Base-by-base conservation (phyloP, 2,329 filamentous ascomycete genomes). In the Diaporthe sp. region DNA sequence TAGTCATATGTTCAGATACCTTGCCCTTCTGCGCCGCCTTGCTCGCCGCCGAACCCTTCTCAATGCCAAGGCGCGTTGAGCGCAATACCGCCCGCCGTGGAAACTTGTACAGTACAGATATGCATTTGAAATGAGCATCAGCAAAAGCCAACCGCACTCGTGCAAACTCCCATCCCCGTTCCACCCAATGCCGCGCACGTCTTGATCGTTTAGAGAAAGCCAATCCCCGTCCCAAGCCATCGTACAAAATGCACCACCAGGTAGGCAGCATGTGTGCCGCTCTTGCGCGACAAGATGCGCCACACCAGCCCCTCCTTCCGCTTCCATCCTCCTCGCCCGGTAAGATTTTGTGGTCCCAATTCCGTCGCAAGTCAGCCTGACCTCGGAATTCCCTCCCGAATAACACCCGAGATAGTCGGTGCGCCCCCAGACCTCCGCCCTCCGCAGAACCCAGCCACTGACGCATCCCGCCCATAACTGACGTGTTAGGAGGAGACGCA, bases 81-180 rank as follows among this genome's bases (percentile, higher is more conserved):
- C 71, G 58, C 58, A 58, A 60, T 76, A 47, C 44, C 31, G 51
- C 51, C 60, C 49, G 58, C 55, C 44, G 60, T 65, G 49, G 55
- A 34, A 68, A 73, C 58, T 72, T 6, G 58, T 72, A 76, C 72
- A 75, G 55, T 72, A 76, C 72, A 75, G 55, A 63, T 42, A 53
- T 67, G 60, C 44, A 44, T 63, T 55, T 63, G 53, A 55, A 75
- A 75, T 51, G 49, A 63, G 42, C 34, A 72, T 49, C 49, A 55
- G 55, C 67, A 57, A 51, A 57, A 42, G 57, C 34, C 25, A 58
- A 71, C 70, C 70, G 34, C 51, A 58, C 49, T 37, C 51, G 58
- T 68, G 39, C 42, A 34, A 63, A 53, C 51, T 10, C 49, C 61
- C 44, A 22, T 20, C 15, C 44, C 31, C 13, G 3, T 39, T 1